Percentiles rank a stretch among this genome's conserved stretches.
phyloP scores from a whole-genome alignment of 164 flowering plant genomes.

The Dillenia turbinata region DNA sequence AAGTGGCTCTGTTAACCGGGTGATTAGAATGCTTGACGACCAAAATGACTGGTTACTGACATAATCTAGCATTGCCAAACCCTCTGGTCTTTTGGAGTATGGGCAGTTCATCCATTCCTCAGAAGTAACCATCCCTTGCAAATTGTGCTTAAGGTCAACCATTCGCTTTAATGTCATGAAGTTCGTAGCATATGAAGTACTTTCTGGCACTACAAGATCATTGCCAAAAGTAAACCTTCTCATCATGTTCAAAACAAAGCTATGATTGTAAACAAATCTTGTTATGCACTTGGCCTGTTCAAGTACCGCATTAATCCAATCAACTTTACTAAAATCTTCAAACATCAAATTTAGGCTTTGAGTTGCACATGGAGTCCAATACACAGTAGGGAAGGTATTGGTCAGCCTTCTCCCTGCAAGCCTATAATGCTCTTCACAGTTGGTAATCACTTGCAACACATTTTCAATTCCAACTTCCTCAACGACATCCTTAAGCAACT shows the following conservation, averaged over 20 bases:
- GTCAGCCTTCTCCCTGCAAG: constrained; percentile 54
- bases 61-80: constrained; percentile 45
- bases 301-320: constrained; percentile 42
- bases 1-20: constrained; percentile 53
- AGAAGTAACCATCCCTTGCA: constrained; percentile 75
- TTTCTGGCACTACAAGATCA: constrained; percentile 55
- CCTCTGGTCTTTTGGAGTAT: constrained; percentile 54
- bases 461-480: constrained; percentile 75
- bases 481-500: constrained; percentile 61
- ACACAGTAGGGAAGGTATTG: constrained; percentile 55
- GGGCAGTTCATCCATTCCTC: constrained; percentile 81
- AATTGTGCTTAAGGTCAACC: constrained; percentile 46
- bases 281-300: constrained; percentile 67
- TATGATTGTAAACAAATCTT: constrained; percentile 62
- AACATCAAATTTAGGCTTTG: constrained; percentile 62
- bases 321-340: constrained; percentile 62
- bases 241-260: constrained; percentile 52
- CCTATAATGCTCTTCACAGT: constrained; percentile 43
- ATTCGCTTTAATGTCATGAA: constrained; percentile 60
- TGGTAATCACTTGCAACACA: constrained; percentile 79
- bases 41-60: constrained; percentile 60
- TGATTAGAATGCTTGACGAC: constrained; percentile 46
- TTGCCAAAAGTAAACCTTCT: constrained; percentile 61
- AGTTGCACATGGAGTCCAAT: constrained; percentile 79
- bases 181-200: constrained; percentile 47